phyloP scores from a whole-genome alignment of 1,284 basidiomycete genomes.

The Tetrapyrgos nigripes region DNA sequence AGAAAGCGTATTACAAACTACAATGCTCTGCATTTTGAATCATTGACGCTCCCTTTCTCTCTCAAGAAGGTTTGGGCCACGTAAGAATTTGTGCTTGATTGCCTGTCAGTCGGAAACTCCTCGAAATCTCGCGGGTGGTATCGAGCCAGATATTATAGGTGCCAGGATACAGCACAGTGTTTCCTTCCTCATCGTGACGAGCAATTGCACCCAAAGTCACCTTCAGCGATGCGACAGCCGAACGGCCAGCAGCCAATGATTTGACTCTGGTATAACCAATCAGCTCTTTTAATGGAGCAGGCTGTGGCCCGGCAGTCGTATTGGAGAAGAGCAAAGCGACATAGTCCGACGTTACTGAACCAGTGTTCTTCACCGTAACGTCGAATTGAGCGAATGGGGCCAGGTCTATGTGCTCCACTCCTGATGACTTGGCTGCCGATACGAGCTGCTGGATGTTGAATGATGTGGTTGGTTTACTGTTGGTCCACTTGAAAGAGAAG shows the following conservation, averaged over 20 bases:
- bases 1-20: too few species aligned
- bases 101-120: conserved; percentile 51
- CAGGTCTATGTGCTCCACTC: conserved; percentile 45
- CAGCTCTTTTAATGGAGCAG: conserved; percentile 58
- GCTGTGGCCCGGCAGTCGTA: conserved; percentile 53
- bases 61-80: conserved; percentile 39
- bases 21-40: neutral
- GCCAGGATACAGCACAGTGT: conserved; percentile 53
- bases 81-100: conserved; percentile 43
- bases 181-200: conserved; percentile 53
- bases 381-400: conserved; percentile 50
- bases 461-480: conserved; percentile 33
- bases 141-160: conserved; percentile 54
- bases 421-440: conserved; percentile 22
- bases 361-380: conserved; percentile 55
- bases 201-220: conserved; percentile 58
- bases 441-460: conserved; percentile 51
- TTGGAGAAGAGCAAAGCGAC: conserved; percentile 60
- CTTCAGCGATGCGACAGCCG: conserved; percentile 42
- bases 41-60: neutral
- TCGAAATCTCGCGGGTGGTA: conserved; percentile 38
- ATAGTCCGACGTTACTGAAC: conserved; percentile 57
- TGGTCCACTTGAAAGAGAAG: conserved; percentile 48
- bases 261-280: conserved; percentile 56
- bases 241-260: conserved; percentile 41